Percentiles rank a stretch among this genome's conserved stretches.
phyloP scores from a whole-genome alignment of 352 stramenopile genomes.

The Phytophthora pseudosyringae region DNA sequence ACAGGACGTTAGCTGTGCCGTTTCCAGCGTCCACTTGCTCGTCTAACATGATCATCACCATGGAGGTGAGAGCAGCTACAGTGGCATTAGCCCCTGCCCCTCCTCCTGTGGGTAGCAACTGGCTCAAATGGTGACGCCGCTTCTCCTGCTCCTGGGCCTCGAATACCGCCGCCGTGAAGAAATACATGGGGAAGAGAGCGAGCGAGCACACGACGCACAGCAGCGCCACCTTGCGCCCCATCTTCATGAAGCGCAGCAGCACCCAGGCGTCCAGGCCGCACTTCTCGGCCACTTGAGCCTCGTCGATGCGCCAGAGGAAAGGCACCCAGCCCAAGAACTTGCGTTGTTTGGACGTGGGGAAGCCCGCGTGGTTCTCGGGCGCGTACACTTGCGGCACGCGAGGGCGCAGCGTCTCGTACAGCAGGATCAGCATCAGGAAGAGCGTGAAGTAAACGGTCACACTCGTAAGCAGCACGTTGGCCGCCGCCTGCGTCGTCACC shows the following conservation, averaged over 20 bases:
- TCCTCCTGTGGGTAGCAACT: slow-evolving; percentile 21
- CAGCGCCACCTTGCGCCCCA: slow-evolving; percentile 70
- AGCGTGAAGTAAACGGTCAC: slow-evolving; percentile 72
- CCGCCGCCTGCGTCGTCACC: slow-evolving; percentile 38
- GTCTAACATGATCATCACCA: slow-evolving; percentile 38
- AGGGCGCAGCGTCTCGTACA: slow-evolving; percentile 69
- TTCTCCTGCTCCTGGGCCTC: slow-evolving; percentile 38
- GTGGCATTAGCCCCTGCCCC: slow-evolving; percentile 14
- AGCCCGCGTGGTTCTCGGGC: slow-evolving; percentile 52
- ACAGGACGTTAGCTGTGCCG: slow-evolving; percentile 24
- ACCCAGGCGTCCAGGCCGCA: slow-evolving; percentile 79
- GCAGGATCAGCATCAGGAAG: slow-evolving; percentile 53
- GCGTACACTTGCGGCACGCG: slow-evolving; percentile 53
- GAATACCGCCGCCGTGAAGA: slow-evolving; percentile 48
- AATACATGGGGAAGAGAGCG: slow-evolving; percentile 78
- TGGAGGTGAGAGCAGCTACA: slow-evolving; percentile 26
- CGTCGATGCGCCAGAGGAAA: slow-evolving; percentile 60
- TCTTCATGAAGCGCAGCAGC: slow-evolving; percentile 76
- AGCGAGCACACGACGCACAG: slow-evolving; percentile 60
- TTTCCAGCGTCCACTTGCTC: slow-evolving; percentile 18
- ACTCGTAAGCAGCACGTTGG: slow-evolving; percentile 64
- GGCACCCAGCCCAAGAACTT: slow-evolving; percentile 65
- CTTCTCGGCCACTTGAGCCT: slow-evolving; percentile 61
- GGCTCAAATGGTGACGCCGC: slow-evolving; percentile 30
- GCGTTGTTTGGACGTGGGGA: slow-evolving; percentile 36